Base-by-base conservation (phyloP, 352 stramenopile species). In the Phytophthora pseudosyringae region DNA sequence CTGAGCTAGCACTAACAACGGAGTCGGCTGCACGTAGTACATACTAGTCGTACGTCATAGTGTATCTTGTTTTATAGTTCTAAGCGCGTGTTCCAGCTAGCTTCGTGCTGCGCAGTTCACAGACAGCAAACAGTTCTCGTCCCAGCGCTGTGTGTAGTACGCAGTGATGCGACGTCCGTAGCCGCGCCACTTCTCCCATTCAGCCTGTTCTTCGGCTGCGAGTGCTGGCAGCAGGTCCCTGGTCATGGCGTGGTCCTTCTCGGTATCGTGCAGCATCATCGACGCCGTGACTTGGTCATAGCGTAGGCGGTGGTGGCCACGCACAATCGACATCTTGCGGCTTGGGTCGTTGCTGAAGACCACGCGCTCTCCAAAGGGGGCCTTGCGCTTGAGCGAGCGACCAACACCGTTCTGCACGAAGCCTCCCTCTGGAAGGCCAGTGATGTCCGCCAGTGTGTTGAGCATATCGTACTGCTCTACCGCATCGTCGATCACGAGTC, bases 331-430 rank as follows among this genome's bases (percentile, higher is more conserved):
- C 21, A 21, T 21, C 21, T 21, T 21, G 21, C 21, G 21, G 10
- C 67, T 72, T 9, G 78, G 78, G 52, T 90, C 86, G 50, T 83
- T 79, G 64, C 67, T 80, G 62, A 81, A 81, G 25, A 88, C 66
- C 5, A 77, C 52, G 3, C 74, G 59, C 26, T 75, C 47, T 6
- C 50, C 59, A 3, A 70, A 64, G 0, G 53, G 44, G 32, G 63
- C 35, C 12, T 51, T 51, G 26, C 76, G 73, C 55, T 88, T 88
- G 5, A 89, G 67, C 13, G 80, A 89, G 4, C 78, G 80, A 5
- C 80, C 80, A 33, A 89, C 57, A 12, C 80, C 76, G 12, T 67
- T 78, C 51, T 88, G 80, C 0, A 83, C 41, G 16, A 89, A 21
- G 21, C 21, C 21, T 21, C 21, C 21, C 21, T 21, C 21, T 21